A percentile compares a stretch with the other conserved stretches of the same genome.
These are phyloP conservation scores for Nicotiana benthamiana DNA, from an alignment of 257 asterid species.

Conservation along the genomic window DNA sequence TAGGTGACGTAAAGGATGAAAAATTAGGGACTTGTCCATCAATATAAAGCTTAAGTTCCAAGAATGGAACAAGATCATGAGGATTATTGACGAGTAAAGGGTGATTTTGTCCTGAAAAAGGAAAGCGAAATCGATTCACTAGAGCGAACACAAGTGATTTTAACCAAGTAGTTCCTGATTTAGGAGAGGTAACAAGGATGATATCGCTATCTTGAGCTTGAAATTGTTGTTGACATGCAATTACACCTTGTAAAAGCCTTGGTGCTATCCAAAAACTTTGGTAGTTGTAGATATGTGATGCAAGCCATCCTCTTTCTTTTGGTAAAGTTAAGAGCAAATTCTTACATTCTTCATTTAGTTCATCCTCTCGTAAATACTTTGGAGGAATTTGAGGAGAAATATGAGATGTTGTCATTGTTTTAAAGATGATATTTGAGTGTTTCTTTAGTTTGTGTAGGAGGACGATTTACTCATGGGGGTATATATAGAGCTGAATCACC, in stretches of 20 bases:
- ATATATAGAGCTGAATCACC: not conserved
- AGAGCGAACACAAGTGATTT: constrained; percentile 8
- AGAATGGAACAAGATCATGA: constrained; percentile 9
- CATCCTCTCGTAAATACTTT: constrained; percentile 3
- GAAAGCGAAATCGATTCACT: not conserved
- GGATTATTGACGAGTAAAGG: not conserved
- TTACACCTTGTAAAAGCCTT: not conserved
- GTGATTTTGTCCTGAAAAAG: not conserved
- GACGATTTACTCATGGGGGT: not conserved
- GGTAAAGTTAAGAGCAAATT: not conserved
- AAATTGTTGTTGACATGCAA: constrained; percentile 2
- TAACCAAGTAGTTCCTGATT: constrained; percentile 16
- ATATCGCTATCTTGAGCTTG: not conserved
- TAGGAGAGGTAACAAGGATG: not conserved
- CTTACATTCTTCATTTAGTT: not conserved
- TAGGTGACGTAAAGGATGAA: not conserved
- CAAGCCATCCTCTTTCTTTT: not conserved
- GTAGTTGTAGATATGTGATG: not conserved
- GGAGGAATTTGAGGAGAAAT: not conserved
- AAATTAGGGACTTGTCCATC: not conserved
- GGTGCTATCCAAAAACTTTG: not conserved
- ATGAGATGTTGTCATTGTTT: not conserved
- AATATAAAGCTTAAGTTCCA: not conserved
- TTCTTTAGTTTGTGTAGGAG: not conserved
- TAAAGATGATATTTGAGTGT: not conserved